phyloP scores from a whole-genome alignment of 2,329 filamentous ascomycete species.

The Didymella arachidicola region DNA sequence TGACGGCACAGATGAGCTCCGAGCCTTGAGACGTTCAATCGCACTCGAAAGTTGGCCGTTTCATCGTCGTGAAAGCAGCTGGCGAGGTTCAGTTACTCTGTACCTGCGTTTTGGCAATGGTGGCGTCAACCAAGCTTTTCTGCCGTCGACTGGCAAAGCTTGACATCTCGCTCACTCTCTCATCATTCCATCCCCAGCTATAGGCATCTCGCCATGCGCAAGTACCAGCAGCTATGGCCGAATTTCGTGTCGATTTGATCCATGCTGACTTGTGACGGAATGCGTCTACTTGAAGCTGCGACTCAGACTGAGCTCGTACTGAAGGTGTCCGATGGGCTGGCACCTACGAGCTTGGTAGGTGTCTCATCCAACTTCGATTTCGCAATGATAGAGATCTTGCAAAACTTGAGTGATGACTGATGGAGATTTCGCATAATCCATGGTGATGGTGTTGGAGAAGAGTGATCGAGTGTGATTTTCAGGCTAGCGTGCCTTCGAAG shows the following conservation, averaged over 20 bases:
- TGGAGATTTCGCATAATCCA: no score
- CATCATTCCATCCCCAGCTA: neutral
- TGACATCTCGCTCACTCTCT: neutral
- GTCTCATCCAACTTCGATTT: neutral
- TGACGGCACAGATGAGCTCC: neutral
- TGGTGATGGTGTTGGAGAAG: neutral
- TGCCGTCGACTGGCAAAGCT: slow-evolving; percentile 8
- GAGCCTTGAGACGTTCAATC: neutral
- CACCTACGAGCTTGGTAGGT: neutral
- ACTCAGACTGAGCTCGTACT: neutral
- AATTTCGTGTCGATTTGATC: neutral
- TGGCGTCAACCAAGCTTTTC: slow-evolving; percentile 17
- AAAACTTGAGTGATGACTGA: neutral
- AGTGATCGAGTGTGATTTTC: neutral
- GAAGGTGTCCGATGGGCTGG: neutral
- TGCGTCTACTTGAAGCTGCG: no score
- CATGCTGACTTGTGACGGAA: neutral
- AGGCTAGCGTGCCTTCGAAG: neutral
- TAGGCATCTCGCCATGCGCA: neutral
- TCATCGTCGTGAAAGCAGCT: neutral
- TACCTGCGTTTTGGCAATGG: slow-evolving; percentile 12
- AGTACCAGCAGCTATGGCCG: neutral
- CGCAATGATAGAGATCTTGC: neutral
- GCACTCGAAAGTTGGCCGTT: neutral
- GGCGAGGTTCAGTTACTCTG: neutral